Conservation (phyloP, 192 early-diverging fungal species). For the Entomortierella lignicola region DNA sequence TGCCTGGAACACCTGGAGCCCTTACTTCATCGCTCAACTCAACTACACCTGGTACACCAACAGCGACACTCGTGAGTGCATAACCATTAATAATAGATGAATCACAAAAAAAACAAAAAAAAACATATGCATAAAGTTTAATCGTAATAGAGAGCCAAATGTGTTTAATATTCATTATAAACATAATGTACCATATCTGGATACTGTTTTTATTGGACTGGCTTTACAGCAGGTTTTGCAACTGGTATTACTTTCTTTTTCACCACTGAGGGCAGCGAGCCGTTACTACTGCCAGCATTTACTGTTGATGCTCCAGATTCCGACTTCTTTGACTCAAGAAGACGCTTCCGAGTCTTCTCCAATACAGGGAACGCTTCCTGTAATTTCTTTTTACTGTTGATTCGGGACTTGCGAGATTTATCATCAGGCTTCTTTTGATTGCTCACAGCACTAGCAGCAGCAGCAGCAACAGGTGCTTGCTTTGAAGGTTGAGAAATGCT, state of each 20-base stretch:
- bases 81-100: background rate
- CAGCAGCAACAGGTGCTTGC: no score
- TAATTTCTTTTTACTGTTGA: background rate
- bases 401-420: no score
- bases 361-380: conserved; percentile 4
- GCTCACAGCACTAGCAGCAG: no score
- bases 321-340: conserved; percentile 1
- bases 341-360: conserved; percentile 13
- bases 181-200: no score
- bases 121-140: no score
- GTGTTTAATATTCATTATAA: no score
- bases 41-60: background rate
- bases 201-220: no score
- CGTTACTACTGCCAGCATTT: background rate
- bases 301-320: background rate
- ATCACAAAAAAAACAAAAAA: no score
- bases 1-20: background rate
- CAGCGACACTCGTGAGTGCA: conserved; percentile 1
- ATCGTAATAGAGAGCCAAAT: no score
- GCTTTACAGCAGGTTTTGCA: background rate
- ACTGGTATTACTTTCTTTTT: background rate
- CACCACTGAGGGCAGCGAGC: background rate
- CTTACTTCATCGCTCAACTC: background rate
- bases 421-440: no score
- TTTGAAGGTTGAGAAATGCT: no score